These are phyloP conservation scores for Flaveria robusta DNA, from an alignment of 129 eudicot genomes.

Conservation along the genomic window DNA sequence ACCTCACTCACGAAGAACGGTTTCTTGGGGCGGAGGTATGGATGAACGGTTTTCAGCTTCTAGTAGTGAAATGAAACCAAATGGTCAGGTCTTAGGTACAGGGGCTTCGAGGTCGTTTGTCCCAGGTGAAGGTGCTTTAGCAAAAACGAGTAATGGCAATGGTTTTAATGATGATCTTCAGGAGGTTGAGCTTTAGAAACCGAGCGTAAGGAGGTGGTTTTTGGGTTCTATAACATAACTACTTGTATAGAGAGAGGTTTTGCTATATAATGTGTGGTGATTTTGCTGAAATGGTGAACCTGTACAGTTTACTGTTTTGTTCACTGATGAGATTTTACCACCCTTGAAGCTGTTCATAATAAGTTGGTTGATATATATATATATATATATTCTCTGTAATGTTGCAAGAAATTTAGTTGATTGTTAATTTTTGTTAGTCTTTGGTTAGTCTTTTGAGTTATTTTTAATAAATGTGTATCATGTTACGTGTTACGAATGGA, in stretches of 20 bases:
- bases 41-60: slow-evolving; percentile 44
- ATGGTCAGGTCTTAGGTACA: not conserved
- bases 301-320: slow-evolving; percentile 45
- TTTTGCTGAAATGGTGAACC: slow-evolving; percentile 26
- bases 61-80: slow-evolving; percentile 44
- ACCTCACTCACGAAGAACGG: slow-evolving; percentile 70
- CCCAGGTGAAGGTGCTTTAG: slow-evolving; percentile 22
- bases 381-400: not conserved
- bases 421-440: no score
- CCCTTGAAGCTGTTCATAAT: not conserved
- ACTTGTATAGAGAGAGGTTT: slow-evolving; percentile 43
- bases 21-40: slow-evolving; percentile 80
- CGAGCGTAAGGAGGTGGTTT: not conserved
- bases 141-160: slow-evolving; percentile 44
- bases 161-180: slow-evolving; percentile 70
- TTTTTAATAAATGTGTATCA: no score
- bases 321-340: slow-evolving; percentile 6
- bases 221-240: slow-evolving; percentile 7
- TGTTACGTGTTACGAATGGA: no score
- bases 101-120: no score
- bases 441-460: no score
- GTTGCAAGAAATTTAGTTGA: no score
- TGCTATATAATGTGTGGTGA: slow-evolving; percentile 24
- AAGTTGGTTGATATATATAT: not conserved
- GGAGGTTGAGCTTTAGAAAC: slow-evolving; percentile 69